These are phyloP conservation scores for Chrysosporium queenslandicum DNA, from an alignment of 2,329 filamentous ascomycete species.

Conservation along the genomic window DNA sequence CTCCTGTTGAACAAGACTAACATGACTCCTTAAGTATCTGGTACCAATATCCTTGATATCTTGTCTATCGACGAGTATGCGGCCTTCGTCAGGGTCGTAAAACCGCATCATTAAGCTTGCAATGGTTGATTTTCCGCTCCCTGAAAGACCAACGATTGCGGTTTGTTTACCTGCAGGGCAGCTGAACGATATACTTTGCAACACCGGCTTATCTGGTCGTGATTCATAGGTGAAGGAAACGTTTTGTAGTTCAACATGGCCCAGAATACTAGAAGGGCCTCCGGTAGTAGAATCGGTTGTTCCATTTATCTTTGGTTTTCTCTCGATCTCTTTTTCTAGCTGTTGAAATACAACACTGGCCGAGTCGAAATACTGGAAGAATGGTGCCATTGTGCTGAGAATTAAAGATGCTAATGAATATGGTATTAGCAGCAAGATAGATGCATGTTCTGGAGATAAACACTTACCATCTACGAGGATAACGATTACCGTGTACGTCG, in stretches of 20 bases:
- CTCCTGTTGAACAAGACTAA: constrained; percentile 78
- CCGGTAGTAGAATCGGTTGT: constrained; percentile 21
- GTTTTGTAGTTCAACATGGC: constrained; percentile 28
- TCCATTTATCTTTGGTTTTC: constrained; percentile 39
- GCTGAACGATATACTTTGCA: constrained; percentile 43
- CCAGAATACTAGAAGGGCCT: constrained; percentile 22
- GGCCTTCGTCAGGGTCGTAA: constrained; percentile 67
- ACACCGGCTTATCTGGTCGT: constrained; percentile 24
- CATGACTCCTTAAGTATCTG: constrained; percentile 69
- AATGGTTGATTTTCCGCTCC: constrained; percentile 41
- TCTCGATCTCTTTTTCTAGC: constrained; percentile 49
- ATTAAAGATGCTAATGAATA: constrained; percentile 35
- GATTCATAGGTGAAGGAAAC: constrained; percentile 42
- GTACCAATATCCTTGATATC: constrained; percentile 67
- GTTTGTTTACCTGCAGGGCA: constrained; percentile 75
- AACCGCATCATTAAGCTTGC: constrained; percentile 41
- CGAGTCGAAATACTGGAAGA: constrained; percentile 42
- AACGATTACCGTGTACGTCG: constrained; percentile 48
- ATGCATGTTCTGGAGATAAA: background rate
- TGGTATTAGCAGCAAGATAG: constrained; percentile 2
- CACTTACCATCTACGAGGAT: constrained; percentile 42
- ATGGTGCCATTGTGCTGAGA: constrained; percentile 39
- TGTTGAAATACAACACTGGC: constrained; percentile 49
- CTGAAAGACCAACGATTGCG: constrained; percentile 56
- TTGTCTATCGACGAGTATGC: constrained; percentile 65